These are phyloP conservation scores for Vanrija pseudolonga DNA, from an alignment of 1,284 basidiomycete genomes.

Conservation along the genomic window DNA sequence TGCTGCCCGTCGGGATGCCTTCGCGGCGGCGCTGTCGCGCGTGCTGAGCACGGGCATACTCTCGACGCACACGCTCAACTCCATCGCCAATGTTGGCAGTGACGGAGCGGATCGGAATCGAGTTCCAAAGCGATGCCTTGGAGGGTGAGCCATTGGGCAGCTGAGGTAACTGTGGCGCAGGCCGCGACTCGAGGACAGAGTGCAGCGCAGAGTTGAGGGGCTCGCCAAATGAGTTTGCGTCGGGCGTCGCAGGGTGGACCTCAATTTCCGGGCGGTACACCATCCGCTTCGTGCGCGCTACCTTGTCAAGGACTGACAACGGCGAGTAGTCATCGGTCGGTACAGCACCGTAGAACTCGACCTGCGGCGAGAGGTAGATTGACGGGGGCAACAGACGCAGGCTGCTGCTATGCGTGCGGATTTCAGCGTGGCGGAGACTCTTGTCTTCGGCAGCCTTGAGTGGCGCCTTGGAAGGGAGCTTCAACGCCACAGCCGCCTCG, in stretches of 20 bases:
- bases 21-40: slow-evolving; percentile 15
- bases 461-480: no score
- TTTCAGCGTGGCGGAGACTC: slow-evolving; percentile 69
- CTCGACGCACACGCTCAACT: slow-evolving; percentile 35
- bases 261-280: slow-evolving; percentile 69
- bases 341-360: slow-evolving; percentile 65
- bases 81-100: slow-evolving; percentile 40
- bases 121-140: slow-evolving; percentile 23
- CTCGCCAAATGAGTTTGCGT: slow-evolving; percentile 63
- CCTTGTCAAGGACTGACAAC: slow-evolving; percentile 63
- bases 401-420: slow-evolving; percentile 65
- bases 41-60: slow-evolving; percentile 32
- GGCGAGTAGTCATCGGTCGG: slow-evolving; percentile 75
- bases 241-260: slow-evolving; percentile 47
- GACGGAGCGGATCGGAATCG: slow-evolving; percentile 42
- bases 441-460: slow-evolving; percentile 41
- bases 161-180: slow-evolving; percentile 62
- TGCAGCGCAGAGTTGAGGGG: slow-evolving; percentile 69
- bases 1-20: slow-evolving; percentile 16
- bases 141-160: slow-evolving; percentile 63
- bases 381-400: slow-evolving; percentile 62
- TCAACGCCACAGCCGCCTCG: not conserved
- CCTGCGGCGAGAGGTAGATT: slow-evolving; percentile 75
- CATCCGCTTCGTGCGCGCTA: slow-evolving; percentile 60
- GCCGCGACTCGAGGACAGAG: slow-evolving; percentile 58